Base-by-base conservation (phyloP, 768 basidiomycete species). In the Tricholoma flavovirens region DNA sequence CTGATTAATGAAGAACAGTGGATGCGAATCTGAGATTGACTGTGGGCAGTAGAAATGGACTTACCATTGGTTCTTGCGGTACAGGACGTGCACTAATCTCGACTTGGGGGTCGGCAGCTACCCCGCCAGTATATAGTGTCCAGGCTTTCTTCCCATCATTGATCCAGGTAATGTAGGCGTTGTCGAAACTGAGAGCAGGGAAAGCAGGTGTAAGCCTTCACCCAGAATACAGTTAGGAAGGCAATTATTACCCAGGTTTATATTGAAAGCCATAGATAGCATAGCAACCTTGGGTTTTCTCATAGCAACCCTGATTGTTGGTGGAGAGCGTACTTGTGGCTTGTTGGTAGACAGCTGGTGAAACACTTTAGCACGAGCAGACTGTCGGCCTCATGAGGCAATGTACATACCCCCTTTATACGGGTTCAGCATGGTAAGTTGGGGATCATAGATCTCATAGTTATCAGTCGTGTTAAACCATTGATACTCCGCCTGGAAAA, bases 61-160 rank as follows among this genome's bases (percentile, higher is more conserved):
- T 12, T 59, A 84, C 84, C 84, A 90, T 86, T 0, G 89, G 89
- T 59, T 90, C 89, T 60, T 81, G 76, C 0, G 88, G 73, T 21
- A 91, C 73, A 2, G 81, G 76, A n/a, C 89, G 74, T 1, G 77
- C 67, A 9, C 75, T 67, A 43, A 90, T 83, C 57, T 85, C 77
- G 0, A 77, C 76, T 19, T 62, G 61, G 1, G 73, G 46, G 68
- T 91, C 82, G 0, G 78, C 65, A 1, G 67, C 83, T 46, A 88
- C 56, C 10, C 79, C 82, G 2, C 66, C 72, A 5, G 70, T 72
- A 36, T 71, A 67, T 56, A 86, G 58, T 4, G 82, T 84, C 84
- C 83, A 85, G 15, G 78, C 72, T 2, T 72, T 67, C 53, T 77
- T 71, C 49, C 69, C 74, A 43, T 83, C 64, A 61, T 74, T 82